Base-by-base conservation (phyloP, 805 yeast species). In the Ogataea dorogensis region DNA sequence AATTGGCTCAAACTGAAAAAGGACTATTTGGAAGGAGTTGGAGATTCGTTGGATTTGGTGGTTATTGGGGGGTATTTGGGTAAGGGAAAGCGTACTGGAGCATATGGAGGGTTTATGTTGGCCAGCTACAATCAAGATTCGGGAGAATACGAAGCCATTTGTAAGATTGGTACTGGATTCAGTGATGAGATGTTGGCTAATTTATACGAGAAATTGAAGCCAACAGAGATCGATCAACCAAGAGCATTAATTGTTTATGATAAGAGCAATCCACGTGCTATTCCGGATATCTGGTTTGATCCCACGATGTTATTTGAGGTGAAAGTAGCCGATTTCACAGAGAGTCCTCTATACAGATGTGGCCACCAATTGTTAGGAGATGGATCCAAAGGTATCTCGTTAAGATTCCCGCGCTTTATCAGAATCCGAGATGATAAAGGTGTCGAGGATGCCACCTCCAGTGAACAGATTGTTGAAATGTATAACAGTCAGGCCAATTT, bases 121-220 rank as follows among this genome's bases (percentile, higher is more conserved):
- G 98, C 95, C 0, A 82, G 94, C 19, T 91, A 87, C 56, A 93
- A 93, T 53, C 79, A 79, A 38, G 96, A 91, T 40, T 75, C 87
- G 0, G 98, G 94, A 15, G 97, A 89, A 53, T 87, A 75, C 57
- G 98, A 93, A 60, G 85, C 97, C 0, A 82, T 95, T 26, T 93
- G 98, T 65, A 93, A 93, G 59, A 89, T 94, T 37, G 98, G 98
- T 31, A 93, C 98, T 0, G 98, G 98, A 0, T 93, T 93, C 55
- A 77, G 88, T 25, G 98, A 93, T 47, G 97, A 82, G 46, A 73
- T 79, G 53, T 68, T 93, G 39, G 77, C 76, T 22, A 63, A 62
- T 17, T 58, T 93, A 20, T 69, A 80, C 50, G 73, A 71, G 17
- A 68, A 68, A 31, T 68, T 93, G 40, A 76, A 80, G 26, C 81